phyloP scores from a whole-genome alignment of 805 yeast species.

The Lachancea meyersii region DNA sequence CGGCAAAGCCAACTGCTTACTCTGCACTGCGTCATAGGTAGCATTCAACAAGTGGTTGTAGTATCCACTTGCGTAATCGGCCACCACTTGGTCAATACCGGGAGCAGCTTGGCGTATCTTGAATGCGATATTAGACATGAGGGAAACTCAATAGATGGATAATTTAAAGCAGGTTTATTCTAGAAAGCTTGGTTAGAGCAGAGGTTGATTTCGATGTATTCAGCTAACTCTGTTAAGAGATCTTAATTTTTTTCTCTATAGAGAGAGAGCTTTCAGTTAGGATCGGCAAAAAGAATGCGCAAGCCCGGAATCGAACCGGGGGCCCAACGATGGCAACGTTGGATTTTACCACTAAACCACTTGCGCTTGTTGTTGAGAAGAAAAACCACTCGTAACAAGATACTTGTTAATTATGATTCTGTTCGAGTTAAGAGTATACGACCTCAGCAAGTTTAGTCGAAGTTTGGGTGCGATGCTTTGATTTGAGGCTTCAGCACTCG shows the following conservation, averaged over 20 bases:
- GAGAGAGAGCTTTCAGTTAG: no score
- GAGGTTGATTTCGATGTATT: no score
- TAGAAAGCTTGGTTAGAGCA: no score
- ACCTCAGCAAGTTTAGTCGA: neutral
- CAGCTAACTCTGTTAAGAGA: no score
- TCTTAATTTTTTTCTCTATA: no score
- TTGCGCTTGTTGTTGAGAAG: constrained; percentile 16
- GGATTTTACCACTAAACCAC: constrained; percentile 31
- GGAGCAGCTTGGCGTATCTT: constrained; percentile 86
- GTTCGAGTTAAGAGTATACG: no score
- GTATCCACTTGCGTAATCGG: constrained; percentile 87
- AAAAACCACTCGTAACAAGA: no score
- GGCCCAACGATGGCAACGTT: constrained; percentile 31
- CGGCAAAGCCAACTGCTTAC: constrained; percentile 61
- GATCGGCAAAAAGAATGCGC: constrained; percentile 19
- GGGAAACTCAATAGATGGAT: neutral
- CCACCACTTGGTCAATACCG: constrained; percentile 75
- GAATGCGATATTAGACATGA: constrained; percentile 37
- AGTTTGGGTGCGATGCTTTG: neutral
- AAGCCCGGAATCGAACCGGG: constrained; percentile 32
- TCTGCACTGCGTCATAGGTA: constrained; percentile 76
- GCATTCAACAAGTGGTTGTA: constrained; percentile 72
- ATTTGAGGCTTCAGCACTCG: neutral
- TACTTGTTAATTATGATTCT: no score
- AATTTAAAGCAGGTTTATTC: no score